Evolutionary conservation across 2,329 filamentous ascomycete genomes (phyloP), one percentile per base, ranked within the genome.

Genomic region (Hymenoscyphus salicellus): DNA sequence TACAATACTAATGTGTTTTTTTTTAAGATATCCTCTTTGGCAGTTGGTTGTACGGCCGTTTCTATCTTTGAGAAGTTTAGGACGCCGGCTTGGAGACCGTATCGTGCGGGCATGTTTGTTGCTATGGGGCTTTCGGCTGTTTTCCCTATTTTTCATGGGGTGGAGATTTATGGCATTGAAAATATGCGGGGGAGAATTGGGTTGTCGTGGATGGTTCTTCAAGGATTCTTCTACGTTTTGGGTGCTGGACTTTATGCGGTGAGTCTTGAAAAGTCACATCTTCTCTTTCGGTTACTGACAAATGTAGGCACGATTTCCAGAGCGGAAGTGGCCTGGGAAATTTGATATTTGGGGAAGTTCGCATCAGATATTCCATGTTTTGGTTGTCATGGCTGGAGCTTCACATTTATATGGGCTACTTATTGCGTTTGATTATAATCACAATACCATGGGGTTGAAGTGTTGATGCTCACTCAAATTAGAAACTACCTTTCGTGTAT

Each of bases 311-410:
- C 88, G 95, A 43, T 88, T 94, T 78, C 95, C 95, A 0, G 95
- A 99, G 79, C 84, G 92, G 65, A 86, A 84, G 73, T 84, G 80
- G 55, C 95, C 94, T 0, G 91, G 92, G 1, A 81, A 77, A 7
- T 97, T 94, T 74, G 95, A 99, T 78, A 91, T 97, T 60, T 91
- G 91, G 85, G 94, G 95, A 43, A 93, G 89, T 75, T 97, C 92
- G 23, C 95, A 99, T 78, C 95, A 99, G 79, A 90, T 99, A 69
- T 99, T 99, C 77, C 95, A 99, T 79, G 81, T 96, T 46, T 84
- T 95, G 68, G 93, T 99, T 32, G 81, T 98, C 17, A 77, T 93
- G 66, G 95, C 95, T 0, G 94, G 92, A 0, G 84, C 85, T 1
- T 85, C 89, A 28, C 95, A 99, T 80, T 80, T 98, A 65, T 88